Evolutionary conservation across 345 rosid genomes (phyloP), one percentile per base, ranked within the genome.

Genomic region (Eucalyptus pauciflora): DNA sequence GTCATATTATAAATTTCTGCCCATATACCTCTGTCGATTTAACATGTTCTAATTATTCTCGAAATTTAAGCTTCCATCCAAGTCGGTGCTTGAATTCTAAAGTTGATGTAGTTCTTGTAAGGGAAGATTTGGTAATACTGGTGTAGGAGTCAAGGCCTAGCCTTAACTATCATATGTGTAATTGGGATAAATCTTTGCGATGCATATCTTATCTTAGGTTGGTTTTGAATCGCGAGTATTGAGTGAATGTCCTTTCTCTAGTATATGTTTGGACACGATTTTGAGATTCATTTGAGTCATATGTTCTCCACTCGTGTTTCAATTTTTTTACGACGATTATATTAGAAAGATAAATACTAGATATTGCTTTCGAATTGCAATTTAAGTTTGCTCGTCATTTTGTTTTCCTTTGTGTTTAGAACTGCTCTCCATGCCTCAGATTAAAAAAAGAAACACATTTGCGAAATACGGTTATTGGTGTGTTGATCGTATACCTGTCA

Each of bases 291-390:
- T 33, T 5, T 10, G 13, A 71, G 27, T 45, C 27, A 0, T 20
- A 0, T 10, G 13, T 20, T 76, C 83, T 76, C 5, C 27, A 71
- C 46, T 76, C 4, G 0, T 37, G 46, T 76, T 41, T 25, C 83
- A 76, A 41, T 37, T 13, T 76, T 76, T 37, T 17, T 37, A 37
- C 1, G 0, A 76, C 15, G 27, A 37, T 76, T 37, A 37, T 76
- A 24, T 20, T 71, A 18, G 27, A 10, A 17, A 71, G 46, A 13
- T 10, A 41, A 37, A 20, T 37, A 20, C 12, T 76, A 18, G 27
- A 37, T 76, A 76, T 0, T 3, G 5, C 27, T 76, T 76, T 37
- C 1, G 2, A 10, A 17, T 76, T 0, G 0, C 83, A 10, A 76
- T 37, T 76, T 18, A 18, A 76, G 83, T 76, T 76, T 37, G 15